Base-by-base conservation (phyloP, 2,329 filamentous ascomycete species). In the Thermothelomyces thermophilus region DNA sequence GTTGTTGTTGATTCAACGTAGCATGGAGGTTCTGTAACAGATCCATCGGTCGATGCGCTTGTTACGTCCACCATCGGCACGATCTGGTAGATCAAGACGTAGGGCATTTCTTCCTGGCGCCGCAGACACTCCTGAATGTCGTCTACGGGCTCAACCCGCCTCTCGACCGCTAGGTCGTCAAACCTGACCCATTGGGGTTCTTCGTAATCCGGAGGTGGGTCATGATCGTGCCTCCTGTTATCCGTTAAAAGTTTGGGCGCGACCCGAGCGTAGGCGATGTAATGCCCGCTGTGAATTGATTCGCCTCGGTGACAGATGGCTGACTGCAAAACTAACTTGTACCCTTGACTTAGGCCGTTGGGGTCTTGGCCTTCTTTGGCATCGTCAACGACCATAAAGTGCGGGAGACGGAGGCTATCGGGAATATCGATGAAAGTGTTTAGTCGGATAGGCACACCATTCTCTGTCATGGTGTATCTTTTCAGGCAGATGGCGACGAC, bases 31-130 rank as follows among this genome's bases (percentile, higher is more conserved):
- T 74, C 73, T 2, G 66, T 66, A 28, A 73, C 70, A 1, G 69
- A 73, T 39, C 68, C 68, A 6, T 75, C 73, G 0, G 71, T 70
- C 5, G 75, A 75, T 11, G 71, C 68, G 1, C 70, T 63, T 1
- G 73, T 71, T 7, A 85, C 77, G 49, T 90, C 86, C 26, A 88
- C 80, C 61, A 94, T 89, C 0, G 91, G 90, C 26, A 94, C 79
- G 35, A 97, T 87, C 66, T 96, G 91, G 63, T 96, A 98, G 67
- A 97, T 97, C 0, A 98, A 73, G 6, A 97, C 77, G 64, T 97
- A 97, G 0, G 93, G 91, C 65, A 89, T 94, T 65, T 96, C 90
- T n/a, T 85, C 78, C 58, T 49, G 46, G 3, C 49, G 43, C 3
- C 81, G 84, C 43, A 97, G 70, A 0, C 87, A 84, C 58, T 84